Evolutionary conservation across 2,329 filamentous ascomycete genomes (phyloP).

Genomic region (Ophiostoma tasmaniense): DNA sequence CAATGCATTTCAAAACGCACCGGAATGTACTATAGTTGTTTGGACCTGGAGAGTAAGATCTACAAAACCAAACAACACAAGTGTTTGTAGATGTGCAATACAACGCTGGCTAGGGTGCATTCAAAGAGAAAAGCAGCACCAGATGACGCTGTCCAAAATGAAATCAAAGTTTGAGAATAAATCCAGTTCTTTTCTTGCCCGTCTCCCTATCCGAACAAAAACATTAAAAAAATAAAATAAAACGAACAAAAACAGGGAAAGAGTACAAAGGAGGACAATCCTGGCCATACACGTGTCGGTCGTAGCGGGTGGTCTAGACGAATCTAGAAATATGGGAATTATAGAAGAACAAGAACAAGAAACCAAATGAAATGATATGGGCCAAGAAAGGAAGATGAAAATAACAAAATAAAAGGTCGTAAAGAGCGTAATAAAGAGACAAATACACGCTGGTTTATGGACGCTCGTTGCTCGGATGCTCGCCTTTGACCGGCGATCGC

Average conservation of each 20-base stretch:
- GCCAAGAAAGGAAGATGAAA: not conserved
- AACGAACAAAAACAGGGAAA: not conserved
- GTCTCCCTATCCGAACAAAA: not conserved
- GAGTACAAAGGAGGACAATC: conserved; percentile 3
- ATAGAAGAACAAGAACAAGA: not conserved
- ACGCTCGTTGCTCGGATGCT: not conserved
- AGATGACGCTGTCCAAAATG: not conserved
- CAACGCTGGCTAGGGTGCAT: not conserved
- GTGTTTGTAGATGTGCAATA: not conserved
- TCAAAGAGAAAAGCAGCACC: not conserved
- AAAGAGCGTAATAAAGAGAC: not conserved
- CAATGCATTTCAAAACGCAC: not conserved
- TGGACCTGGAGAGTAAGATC: too few relatives aligned
- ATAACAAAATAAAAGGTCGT: not conserved
- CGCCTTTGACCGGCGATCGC: not conserved
- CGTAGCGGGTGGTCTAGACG: not conserved
- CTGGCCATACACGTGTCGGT: conserved; percentile 4
- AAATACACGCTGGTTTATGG: not conserved
- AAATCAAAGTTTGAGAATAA: too few relatives aligned
- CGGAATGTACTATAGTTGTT: too few relatives aligned
- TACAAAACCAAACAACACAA: not conserved
- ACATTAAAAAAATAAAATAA: not conserved
- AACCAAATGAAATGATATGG: not conserved
- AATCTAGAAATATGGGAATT: not conserved
- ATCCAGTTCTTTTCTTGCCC: not conserved